Base-by-base conservation (phyloP, 352 stramenopile genomes). In the Phytophthora constricta region DNA sequence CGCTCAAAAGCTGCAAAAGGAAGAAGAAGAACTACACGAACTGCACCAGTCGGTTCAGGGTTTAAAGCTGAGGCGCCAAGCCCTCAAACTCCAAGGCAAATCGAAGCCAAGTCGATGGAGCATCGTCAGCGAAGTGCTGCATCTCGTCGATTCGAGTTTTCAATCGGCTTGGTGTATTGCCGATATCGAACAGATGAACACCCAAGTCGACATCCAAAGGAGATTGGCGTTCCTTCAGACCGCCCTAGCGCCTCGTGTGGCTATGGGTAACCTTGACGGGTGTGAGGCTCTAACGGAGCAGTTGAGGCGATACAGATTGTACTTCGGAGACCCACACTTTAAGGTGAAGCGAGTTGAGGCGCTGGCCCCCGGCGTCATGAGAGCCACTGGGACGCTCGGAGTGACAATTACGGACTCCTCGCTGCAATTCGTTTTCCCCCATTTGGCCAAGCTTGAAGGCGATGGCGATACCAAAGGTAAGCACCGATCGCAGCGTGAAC, bases 111-210 rank as follows among this genome's bases (percentile, higher is more conserved):
- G 46, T 54, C 37, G 26, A 10, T 69, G 53, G 34, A 28, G 2
- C n/a, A 34, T 69, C 11, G 47, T 63, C 31, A 63, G 25, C 19
- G 26, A 68, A 17, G 33, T 63, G 5, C 58, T 68, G 22, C 50
- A 26, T 10, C 25, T 62, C 19, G 7, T 68, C 1, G 48, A 68
- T 31, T 52, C 50, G 9, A 68, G 50, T 22, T 62, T 68, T 31
- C 23, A 16, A 9, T 49, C 42, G 10, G 52, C 43, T 3, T 62
- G 60, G 60, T 23, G 33, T 19, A 50, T 68, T 27, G 45, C 26
- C 13, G 52, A 50, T n/a, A 17, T 10, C 41, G 41, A 47, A 5
- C 1, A 47, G 41, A 47, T 47, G 41, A 23, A 47, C 14, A n/a
- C 4, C 37, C 7, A 45, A 7, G 17, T 7, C 37, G 17, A 45